Percentiles rank a stretch among this genome's conserved stretches.
Evolutionary conservation across 2,329 filamentous ascomycete species (phyloP).

Genomic region (Botrytis pseudocinerea): DNA sequence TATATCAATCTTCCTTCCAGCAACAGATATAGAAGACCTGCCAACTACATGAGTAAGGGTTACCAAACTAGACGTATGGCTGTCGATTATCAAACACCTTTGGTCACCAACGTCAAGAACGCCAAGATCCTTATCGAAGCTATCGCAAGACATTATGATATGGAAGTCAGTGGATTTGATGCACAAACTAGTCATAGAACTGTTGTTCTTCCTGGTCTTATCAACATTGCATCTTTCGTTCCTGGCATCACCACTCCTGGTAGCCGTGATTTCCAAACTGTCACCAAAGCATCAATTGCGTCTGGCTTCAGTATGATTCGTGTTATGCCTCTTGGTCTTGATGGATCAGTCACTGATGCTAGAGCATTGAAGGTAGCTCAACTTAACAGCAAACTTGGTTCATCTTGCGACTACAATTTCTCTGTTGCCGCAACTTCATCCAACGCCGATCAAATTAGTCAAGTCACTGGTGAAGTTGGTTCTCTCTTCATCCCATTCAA

Average conservation of each 20-base stretch:
- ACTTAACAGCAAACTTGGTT: constrained; percentile 65
- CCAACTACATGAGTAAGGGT: constrained; percentile 98
- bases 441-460: constrained; percentile 73
- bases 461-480: constrained; percentile 71
- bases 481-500: constrained; percentile 84
- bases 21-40: constrained; percentile 94
- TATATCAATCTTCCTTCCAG: constrained; percentile 99
- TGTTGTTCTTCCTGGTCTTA: constrained; percentile 69
- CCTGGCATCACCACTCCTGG: constrained; percentile 66
- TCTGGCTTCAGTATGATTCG: constrained; percentile 80
- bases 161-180: constrained; percentile 81
- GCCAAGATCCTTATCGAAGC: constrained; percentile 96
- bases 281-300: constrained; percentile 72
- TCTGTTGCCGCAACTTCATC: constrained; percentile 72
- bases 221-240: constrained; percentile 80
- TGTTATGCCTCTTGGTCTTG: constrained; percentile 72
- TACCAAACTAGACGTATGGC: constrained; percentile 97
- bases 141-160: constrained; percentile 82
- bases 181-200: constrained; percentile 88
- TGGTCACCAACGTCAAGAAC: constrained; percentile 99
- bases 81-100: constrained; percentile 88
- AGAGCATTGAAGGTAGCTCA: constrained; percentile 71
- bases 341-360: constrained; percentile 71
- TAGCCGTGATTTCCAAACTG: constrained; percentile 66
- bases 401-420: constrained; percentile 78